Conservation (phyloP, 257 asterid species). For the Petunia secreta region DNA sequence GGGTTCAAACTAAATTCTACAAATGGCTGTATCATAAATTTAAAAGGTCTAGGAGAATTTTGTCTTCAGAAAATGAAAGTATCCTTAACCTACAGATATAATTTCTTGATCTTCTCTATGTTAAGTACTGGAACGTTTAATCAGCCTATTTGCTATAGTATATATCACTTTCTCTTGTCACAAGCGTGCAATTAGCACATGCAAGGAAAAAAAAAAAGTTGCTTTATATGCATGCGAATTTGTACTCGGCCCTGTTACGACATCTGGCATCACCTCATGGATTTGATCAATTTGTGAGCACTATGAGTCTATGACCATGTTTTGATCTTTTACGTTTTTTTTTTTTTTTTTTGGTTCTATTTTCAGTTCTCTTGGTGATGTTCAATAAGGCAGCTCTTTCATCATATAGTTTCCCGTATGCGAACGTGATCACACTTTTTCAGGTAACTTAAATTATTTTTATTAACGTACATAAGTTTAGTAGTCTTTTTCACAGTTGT, state of each 20-base stretch:
- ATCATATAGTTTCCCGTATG: slow-evolving; percentile 35
- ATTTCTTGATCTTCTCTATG: background rate
- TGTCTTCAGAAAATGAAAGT: background rate
- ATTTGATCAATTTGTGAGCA: background rate
- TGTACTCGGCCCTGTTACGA: no score
- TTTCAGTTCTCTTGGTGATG: slow-evolving; percentile 33
- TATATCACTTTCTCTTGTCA: background rate
- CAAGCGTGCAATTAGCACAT: background rate
- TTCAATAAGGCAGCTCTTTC: slow-evolving; percentile 40
- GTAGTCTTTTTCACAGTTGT: no score
- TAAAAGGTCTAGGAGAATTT: no score
- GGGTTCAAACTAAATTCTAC: no score
- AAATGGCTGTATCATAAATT: no score
- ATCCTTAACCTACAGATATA: background rate
- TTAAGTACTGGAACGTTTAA: background rate
- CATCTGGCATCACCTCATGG: background rate
- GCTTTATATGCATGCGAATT: background rate
- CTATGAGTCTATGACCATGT: background rate
- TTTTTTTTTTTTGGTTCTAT: background rate
- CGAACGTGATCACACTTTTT: slow-evolving; percentile 34
- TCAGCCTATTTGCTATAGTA: background rate
- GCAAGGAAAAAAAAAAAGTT: background rate
- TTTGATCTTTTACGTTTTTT: background rate
- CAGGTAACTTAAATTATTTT: slow-evolving; percentile 21
- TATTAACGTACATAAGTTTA: no score